phyloP scores from a whole-genome alignment of 192 early-diverging fungal species.

The Backusella parvicylindrica region DNA sequence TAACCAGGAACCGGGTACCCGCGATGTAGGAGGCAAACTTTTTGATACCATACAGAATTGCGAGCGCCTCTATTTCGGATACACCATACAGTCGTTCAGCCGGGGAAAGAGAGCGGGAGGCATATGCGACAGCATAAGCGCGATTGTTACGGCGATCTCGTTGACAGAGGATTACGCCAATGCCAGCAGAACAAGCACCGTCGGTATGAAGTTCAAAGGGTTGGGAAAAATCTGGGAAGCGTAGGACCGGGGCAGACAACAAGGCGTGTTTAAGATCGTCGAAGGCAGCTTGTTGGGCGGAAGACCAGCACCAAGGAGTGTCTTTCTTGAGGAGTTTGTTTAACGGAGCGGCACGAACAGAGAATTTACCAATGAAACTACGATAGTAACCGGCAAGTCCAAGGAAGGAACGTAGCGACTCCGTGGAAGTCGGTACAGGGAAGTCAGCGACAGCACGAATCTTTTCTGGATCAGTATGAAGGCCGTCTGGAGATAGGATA shows the following conservation, averaged over 20 bases:
- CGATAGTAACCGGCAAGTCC: constrained; percentile 20
- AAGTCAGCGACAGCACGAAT: not conserved
- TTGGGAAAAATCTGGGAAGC: not conserved
- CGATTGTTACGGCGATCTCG: not conserved
- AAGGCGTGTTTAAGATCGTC: not conserved
- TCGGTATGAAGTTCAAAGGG: constrained; percentile 12
- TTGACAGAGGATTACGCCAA: constrained; percentile 8
- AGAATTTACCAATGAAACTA: constrained; percentile 9
- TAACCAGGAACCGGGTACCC: not conserved
- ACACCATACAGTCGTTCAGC: not conserved
- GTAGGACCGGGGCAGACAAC: not conserved
- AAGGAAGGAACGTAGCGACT: constrained; percentile 13
- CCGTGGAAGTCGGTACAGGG: not conserved
- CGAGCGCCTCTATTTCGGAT: not conserved
- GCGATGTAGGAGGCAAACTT: not conserved
- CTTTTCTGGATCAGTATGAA: constrained; percentile 12
- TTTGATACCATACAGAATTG: not conserved
- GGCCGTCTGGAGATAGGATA: constrained; percentile 7
- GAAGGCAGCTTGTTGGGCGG: not conserved
- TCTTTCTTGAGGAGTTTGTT: constrained; percentile 11
- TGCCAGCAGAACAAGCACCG: constrained; percentile 1
- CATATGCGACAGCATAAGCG: not conserved
- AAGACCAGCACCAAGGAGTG: not conserved
- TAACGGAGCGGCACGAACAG: constrained; percentile 10
- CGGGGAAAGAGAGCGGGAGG: not conserved